phyloP scores from a whole-genome alignment of 306 rosid species.

The Cajanus cajan region DNA sequence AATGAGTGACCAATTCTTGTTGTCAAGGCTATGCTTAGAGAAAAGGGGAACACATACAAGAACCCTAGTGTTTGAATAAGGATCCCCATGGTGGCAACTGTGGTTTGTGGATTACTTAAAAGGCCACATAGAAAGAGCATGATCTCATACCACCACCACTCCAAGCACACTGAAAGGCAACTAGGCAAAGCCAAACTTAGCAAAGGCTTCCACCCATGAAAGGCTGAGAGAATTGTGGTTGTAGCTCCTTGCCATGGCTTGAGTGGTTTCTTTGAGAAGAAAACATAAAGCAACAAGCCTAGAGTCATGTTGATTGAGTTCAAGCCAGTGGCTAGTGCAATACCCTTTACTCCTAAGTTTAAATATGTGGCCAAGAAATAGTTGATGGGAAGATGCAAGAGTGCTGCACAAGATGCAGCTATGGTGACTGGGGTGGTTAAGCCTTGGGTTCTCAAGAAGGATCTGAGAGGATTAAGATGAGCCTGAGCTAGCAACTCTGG shows the following conservation, averaged over 20 bases:
- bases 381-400: constrained; percentile 69
- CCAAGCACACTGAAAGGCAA: constrained; percentile 74
- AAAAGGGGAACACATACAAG: constrained; percentile 69
- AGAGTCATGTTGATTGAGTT: constrained; percentile 62
- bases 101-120: constrained; percentile 65
- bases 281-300: constrained; percentile 57
- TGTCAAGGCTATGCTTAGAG: constrained; percentile 57
- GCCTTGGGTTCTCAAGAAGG: constrained; percentile 77
- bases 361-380: constrained; percentile 58
- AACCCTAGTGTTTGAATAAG: constrained; percentile 84
- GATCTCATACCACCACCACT: constrained; percentile 99
- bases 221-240: constrained; percentile 35
- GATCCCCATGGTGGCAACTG: constrained; percentile 88
- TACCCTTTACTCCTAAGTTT: constrained; percentile 70
- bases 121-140: constrained; percentile 86
- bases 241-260: constrained; percentile 82
- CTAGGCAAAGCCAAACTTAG: constrained; percentile 73
- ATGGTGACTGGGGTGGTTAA: constrained; percentile 66
- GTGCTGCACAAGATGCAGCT: constrained; percentile 59
- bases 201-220: constrained; percentile 70
- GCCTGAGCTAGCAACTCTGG: constrained; percentile 89
- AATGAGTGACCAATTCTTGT: constrained; percentile 77
- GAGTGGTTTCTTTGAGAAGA: constrained; percentile 55
- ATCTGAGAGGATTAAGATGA: constrained; percentile 59
- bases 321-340: constrained; percentile 73